Evolutionary conservation across 202 grass and related monocot genomes (phyloP).

Genomic region (Sporobolus alterniflorus): DNA sequence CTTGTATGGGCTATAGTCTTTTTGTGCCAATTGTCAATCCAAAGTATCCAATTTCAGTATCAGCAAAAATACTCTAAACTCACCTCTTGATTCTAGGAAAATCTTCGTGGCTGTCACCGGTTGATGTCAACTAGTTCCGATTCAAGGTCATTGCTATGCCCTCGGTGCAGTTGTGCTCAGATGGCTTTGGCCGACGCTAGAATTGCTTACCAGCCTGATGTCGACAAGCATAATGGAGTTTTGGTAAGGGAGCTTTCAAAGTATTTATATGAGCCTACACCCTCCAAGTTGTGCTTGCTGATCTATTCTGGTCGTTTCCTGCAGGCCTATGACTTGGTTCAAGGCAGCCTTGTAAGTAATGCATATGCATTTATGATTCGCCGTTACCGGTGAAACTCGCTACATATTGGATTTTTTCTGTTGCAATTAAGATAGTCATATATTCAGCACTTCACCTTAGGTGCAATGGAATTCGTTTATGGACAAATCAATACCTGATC

Average conservation of each 20-base stretch:
- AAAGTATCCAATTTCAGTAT: constrained; percentile 13
- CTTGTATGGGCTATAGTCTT: neutral
- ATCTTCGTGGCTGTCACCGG: neutral
- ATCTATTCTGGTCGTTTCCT: constrained; percentile 34
- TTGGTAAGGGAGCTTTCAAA: constrained; percentile 56
- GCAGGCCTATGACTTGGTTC: constrained; percentile 92
- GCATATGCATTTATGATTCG: neutral
- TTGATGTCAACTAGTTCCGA: constrained; percentile 34
- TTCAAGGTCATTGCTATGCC: constrained; percentile 32
- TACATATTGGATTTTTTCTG: neutral
- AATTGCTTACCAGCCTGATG: constrained; percentile 48
- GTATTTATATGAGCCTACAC: neutral
- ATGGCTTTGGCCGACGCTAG: constrained; percentile 60
- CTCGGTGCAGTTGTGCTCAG: constrained; percentile 50
- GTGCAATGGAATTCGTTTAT: constrained; percentile 95
- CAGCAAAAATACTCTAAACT: neutral
- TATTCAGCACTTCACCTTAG: constrained; percentile 37
- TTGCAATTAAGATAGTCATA: constrained; percentile 1
- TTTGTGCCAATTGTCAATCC: neutral
- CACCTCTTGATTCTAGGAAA: constrained; percentile 51
- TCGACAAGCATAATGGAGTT: constrained; percentile 56
- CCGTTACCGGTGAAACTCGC: constrained; percentile 6
- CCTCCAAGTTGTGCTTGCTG: constrained; percentile 13
- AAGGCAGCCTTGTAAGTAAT: constrained; percentile 85
- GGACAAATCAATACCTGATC: constrained; percentile 97